phyloP scores from a whole-genome alignment of 2,329 filamentous ascomycete genomes.

The Penicillium verrucosum region DNA sequence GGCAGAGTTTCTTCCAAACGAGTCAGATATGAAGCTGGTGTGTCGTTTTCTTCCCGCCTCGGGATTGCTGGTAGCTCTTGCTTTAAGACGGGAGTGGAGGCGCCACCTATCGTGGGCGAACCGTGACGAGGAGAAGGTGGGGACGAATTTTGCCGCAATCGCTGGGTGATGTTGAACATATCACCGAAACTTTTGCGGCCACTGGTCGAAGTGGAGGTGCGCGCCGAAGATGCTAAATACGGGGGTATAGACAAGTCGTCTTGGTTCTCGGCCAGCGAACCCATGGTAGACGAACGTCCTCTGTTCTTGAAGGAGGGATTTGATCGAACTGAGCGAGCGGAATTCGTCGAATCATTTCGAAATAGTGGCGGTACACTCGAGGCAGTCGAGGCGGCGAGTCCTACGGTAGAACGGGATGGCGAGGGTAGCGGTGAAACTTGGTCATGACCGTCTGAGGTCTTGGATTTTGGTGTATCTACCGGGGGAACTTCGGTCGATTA shows the following conservation, averaged over 20 bases:
- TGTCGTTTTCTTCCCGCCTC: constrained; percentile 79
- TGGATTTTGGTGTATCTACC: constrained; percentile 22
- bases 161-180: constrained; percentile 69
- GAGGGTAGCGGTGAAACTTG: constrained; percentile 45
- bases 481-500: constrained; percentile 19
- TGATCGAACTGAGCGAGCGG: constrained; percentile 63
- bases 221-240: constrained; percentile 52
- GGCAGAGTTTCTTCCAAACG: constrained; percentile 77
- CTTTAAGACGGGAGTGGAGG: constrained; percentile 68
- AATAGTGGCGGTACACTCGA: constrained; percentile 48
- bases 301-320: constrained; percentile 55
- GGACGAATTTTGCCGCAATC: constrained; percentile 79
- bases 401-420: constrained; percentile 52
- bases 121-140: constrained; percentile 63
- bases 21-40: constrained; percentile 81
- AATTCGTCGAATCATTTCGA: constrained; percentile 60
- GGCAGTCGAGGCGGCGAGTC: constrained; percentile 48
- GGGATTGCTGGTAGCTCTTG: constrained; percentile 67
- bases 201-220: constrained; percentile 78
- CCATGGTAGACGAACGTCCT: constrained; percentile 84
- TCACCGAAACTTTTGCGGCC: constrained; percentile 92
- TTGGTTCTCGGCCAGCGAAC: constrained; percentile 71
- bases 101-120: constrained; percentile 56
- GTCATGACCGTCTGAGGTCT: constrained; percentile 30
- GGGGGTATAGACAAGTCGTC: constrained; percentile 68